Conservation (phyloP, 1,284 basidiomycete species). For the Moesziomyces antarcticus region DNA sequence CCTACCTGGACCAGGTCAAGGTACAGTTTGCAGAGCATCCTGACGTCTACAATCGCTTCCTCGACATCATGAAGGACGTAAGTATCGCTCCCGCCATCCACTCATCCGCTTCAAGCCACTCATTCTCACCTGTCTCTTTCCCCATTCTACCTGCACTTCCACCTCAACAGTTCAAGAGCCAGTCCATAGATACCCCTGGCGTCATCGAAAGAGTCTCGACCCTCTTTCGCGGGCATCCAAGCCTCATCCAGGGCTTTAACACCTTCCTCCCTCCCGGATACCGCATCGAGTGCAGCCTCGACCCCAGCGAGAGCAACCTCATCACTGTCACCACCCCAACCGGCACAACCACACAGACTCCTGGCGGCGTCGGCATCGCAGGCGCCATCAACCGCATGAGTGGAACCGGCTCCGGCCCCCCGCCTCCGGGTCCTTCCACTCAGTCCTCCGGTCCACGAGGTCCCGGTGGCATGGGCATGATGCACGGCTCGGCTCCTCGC, state of each 20-base stretch:
- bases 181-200: constrained; percentile 90
- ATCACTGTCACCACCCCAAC: constrained; percentile 95
- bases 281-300: constrained; percentile 86
- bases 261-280: constrained; percentile 97
- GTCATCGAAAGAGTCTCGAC: constrained; percentile 96
- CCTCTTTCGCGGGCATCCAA: constrained; percentile 91
- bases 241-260: constrained; percentile 98
- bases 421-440: constrained; percentile 21
- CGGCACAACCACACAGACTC: constrained; percentile 77
- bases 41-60: constrained; percentile 95
- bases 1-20: constrained; percentile 96
- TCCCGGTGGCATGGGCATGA: constrained; percentile 39
- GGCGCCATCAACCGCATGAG: constrained; percentile 65
- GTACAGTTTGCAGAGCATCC: constrained; percentile 85
- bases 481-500: constrained; percentile 39
- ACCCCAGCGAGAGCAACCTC: constrained; percentile 75
- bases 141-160: background rate
- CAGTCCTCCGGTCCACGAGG: constrained; percentile 31
- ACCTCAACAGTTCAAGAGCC: constrained; percentile 62
- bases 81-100: constrained; percentile 9
- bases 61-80: constrained; percentile 97
- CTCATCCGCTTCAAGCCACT: background rate
- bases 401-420: constrained; percentile 22
- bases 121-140: background rate
- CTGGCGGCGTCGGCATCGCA: constrained; percentile 65